phyloP scores from a whole-genome alignment of 208 protist genomes.

The Leishmania lainsoni region DNA sequence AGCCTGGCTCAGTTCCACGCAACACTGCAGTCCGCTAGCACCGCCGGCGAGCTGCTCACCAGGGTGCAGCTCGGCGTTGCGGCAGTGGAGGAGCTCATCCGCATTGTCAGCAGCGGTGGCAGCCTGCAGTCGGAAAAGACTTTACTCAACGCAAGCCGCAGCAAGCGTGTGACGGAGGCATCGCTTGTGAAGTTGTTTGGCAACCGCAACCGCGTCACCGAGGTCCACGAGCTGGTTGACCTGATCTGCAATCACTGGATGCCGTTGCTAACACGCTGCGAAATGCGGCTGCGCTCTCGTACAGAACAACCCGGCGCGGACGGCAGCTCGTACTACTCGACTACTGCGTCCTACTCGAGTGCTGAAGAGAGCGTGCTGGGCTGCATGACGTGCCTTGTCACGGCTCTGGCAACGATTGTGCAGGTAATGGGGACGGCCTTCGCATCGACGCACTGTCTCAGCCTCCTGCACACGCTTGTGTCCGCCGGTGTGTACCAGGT shows the following conservation, averaged over 20 bases:
- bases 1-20: conserved; percentile 25
- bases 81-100: conserved; percentile 83
- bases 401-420: conserved; percentile 57
- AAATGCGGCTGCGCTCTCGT: conserved; percentile 34
- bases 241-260: conserved; percentile 51
- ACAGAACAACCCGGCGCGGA: neutral
- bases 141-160: conserved; percentile 77
- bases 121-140: conserved; percentile 89
- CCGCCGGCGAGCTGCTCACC: conserved; percentile 32
- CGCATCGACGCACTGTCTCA: conserved; percentile 49
- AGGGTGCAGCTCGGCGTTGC: conserved; percentile 56
- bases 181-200: conserved; percentile 81
- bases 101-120: conserved; percentile 84
- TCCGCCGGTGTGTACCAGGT: conserved; percentile 57
- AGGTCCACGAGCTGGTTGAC: conserved; percentile 65
- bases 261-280: conserved; percentile 41
- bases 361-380: conserved; percentile 34
- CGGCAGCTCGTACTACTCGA: neutral
- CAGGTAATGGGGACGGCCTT: conserved; percentile 79
- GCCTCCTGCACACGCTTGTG: conserved; percentile 54
- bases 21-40: conserved; percentile 8
- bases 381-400: conserved; percentile 44
- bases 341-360: neutral
- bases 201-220: conserved; percentile 65
- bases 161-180: conserved; percentile 70